Percentiles rank a stretch among this genome's conserved stretches.
Conservation (phyloP, 352 stramenopile genomes). For the Phytophthora boehmeriae region DNA sequence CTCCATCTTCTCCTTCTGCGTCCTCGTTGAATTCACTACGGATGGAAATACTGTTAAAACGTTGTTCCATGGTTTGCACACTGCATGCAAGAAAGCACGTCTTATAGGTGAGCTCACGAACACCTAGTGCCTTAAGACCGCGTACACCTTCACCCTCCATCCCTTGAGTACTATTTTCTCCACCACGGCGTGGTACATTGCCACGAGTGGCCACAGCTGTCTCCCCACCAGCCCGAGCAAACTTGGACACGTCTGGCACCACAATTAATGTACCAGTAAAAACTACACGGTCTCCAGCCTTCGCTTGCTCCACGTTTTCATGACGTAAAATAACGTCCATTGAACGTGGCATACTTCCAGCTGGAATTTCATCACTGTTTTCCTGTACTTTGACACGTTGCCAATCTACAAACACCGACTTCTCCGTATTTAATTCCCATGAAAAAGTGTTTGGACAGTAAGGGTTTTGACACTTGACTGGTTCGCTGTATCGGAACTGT, state of each 20-base stretch:
- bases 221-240: slow-evolving; percentile 77
- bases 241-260: slow-evolving; percentile 94
- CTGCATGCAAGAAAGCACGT: slow-evolving; percentile 97
- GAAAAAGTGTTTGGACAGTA: slow-evolving; percentile 92
- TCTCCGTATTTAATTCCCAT: slow-evolving; percentile 90
- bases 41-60: slow-evolving; percentile 89
- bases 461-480: slow-evolving; percentile 96
- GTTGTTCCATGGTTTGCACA: slow-evolving; percentile 92
- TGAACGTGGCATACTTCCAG: slow-evolving; percentile 96
- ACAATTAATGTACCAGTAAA: slow-evolving; percentile 96
- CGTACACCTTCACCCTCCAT: slow-evolving; percentile 93
- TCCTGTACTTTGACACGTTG: slow-evolving; percentile 99
- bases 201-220: slow-evolving; percentile 61
- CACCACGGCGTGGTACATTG: slow-evolving; percentile 35
- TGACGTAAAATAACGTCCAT: slow-evolving; percentile 98
- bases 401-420: slow-evolving; percentile 98
- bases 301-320: slow-evolving; percentile 97
- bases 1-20: slow-evolving; percentile 35
- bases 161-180: slow-evolving; percentile 78
- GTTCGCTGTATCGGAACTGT: slow-evolving; percentile 98
- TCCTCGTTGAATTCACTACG: slow-evolving; percentile 76
- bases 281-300: slow-evolving; percentile 95
- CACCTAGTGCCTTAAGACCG: slow-evolving; percentile 94
- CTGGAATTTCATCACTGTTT: slow-evolving; percentile 98
- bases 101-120: slow-evolving; percentile 98